Conservation (phyloP, 2,329 filamentous ascomycete species). For the Botryotinia narcissicola region DNA sequence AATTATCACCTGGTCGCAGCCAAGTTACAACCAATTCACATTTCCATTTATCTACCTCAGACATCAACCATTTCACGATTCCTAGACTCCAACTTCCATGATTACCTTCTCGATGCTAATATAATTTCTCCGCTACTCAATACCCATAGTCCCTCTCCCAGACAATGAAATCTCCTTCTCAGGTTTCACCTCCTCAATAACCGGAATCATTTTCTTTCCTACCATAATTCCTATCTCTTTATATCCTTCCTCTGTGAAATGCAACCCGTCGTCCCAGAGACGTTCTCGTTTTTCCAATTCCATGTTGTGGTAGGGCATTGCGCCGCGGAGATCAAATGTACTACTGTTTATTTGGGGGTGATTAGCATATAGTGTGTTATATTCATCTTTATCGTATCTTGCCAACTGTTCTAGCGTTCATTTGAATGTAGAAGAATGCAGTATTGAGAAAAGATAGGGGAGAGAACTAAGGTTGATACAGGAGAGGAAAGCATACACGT, state of each 20-base stretch:
- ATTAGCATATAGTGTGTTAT: neutral
- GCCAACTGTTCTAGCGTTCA: neutral
- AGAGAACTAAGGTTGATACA: neutral
- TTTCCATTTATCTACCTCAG: neutral
- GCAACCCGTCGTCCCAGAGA: constrained; percentile 62
- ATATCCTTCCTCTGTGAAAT: constrained; percentile 59
- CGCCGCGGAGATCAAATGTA: constrained; percentile 53
- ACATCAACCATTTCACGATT: neutral
- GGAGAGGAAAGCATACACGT: constrained; percentile 23
- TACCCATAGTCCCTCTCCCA: neutral
- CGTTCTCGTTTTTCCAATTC: constrained; percentile 44
- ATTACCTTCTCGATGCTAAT: too few relatives aligned
- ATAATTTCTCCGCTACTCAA: neutral
- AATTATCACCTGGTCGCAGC: neutral
- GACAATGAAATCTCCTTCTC: neutral
- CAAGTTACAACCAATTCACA: neutral
- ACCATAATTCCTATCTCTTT: constrained; percentile 59
- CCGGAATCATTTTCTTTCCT: constrained; percentile 51
- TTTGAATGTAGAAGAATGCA: neutral
- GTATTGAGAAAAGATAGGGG: neutral
- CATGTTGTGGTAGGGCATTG: constrained; percentile 55
- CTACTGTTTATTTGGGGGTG: constrained; percentile 41
- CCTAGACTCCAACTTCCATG: neutral
- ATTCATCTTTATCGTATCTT: neutral
- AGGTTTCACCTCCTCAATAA: constrained; percentile 38